Base-by-base conservation (phyloP, 1,284 basidiomycete species). In the Sanguinoderma infundibulare region DNA sequence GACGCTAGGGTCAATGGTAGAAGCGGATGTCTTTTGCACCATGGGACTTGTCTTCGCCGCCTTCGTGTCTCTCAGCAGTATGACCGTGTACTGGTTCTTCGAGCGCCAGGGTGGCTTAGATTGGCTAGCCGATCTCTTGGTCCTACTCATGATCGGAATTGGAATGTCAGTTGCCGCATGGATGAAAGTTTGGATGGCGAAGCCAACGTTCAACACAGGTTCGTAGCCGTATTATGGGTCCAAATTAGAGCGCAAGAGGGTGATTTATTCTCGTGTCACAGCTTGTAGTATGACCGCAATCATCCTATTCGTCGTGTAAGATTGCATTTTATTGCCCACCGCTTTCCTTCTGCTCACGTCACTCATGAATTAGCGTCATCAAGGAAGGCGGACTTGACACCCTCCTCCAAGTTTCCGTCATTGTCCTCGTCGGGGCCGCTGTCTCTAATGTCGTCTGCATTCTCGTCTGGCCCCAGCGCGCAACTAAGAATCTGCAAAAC, bases 281-380 rank as follows among this genome's bases (percentile, higher is more conserved):
- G 95, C 94, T 5, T 95, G 93, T 70, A 96, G 92, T 54, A 96
- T 97, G 94, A 91, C 89, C 0, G 86, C 91, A 0, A 94, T 97
- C 50, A 90, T 94, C 28, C 81, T 96, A 26, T 95, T 94, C 69
- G 84, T 92, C 32, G 93, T 96, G 90, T 91, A 72, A 75, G 87
- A 75, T 24, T 44, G 26, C 55, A 50, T 68, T 39, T 69, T 38
- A 54, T 44, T 55, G 36, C 57, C 22, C 7, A 35, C 34, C 42
- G 55, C 38, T 44, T 55, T 32, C 57, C 22, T 9, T 38, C 34
- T 44, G 55, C 38, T 38, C 38, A 42, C 38, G 20, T 62, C n/a
- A 5, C 5, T 24, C 9, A 3, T 30, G 26, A 15, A 35, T 5
- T 17, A 93, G 91, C 6, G 81, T 98, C 39, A 89, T 98, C 63